phyloP scores from a whole-genome alignment of 208 protist species.

The Acanthamoeba royreba region DNA sequence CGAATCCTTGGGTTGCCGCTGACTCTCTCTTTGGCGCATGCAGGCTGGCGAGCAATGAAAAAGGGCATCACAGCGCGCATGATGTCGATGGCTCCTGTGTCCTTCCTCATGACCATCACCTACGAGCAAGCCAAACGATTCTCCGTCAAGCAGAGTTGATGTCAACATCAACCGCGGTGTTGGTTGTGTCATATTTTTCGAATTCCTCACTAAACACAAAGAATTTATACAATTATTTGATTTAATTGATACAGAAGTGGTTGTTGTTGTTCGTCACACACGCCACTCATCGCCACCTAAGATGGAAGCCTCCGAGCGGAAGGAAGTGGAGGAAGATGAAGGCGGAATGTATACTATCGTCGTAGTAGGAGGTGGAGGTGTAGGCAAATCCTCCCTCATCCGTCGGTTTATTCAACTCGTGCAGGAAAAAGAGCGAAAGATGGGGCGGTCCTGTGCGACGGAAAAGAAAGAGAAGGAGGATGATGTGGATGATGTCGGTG shows the following conservation, averaged over 20 bases:
- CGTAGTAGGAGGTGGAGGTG: not conserved
- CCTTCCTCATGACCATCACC: constrained; percentile 32
- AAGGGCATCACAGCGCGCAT: constrained; percentile 20
- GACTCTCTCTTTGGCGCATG: not conserved
- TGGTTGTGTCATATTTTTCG: too few species aligned
- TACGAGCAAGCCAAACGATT: not conserved
- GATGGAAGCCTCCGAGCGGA: too few species aligned
- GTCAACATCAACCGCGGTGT: too few species aligned
- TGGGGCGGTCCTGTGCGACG: too few species aligned
- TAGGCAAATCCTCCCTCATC: constrained; percentile 32
- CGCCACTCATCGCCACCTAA: too few species aligned
- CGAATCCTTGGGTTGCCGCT: too few species aligned
- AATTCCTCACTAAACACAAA: too few species aligned
- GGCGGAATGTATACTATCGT: not conserved
- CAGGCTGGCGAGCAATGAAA: not conserved
- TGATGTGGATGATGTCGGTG: not conserved
- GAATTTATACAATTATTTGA: too few species aligned
- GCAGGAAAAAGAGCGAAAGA: too few species aligned
- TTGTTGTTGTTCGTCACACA: too few species aligned
- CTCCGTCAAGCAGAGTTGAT: not conserved
- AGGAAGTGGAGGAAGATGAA: not conserved
- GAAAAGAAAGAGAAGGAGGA: not conserved
- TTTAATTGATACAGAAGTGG: too few species aligned
- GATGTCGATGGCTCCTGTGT: constrained; percentile 1
- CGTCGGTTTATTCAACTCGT: not conserved